These are phyloP conservation scores for Lasiodiplodia sp. DNA, from an alignment of 2,329 filamentous ascomycete genomes.

Conservation along the genomic window DNA sequence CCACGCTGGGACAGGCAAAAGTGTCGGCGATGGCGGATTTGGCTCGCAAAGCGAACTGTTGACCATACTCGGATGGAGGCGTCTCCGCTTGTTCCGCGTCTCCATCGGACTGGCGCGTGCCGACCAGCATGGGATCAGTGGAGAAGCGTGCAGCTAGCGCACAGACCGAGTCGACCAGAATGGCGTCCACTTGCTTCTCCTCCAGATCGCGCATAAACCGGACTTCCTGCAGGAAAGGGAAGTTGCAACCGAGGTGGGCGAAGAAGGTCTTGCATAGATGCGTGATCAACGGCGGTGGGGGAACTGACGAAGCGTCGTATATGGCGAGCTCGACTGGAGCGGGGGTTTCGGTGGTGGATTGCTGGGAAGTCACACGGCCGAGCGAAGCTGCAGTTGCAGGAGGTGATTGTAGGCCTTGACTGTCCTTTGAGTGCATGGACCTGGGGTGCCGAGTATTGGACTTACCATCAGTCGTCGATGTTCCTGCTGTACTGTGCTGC, in stretches of 20 bases:
- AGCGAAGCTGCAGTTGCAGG: slow-evolving; percentile 18
- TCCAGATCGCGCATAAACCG: slow-evolving; percentile 78
- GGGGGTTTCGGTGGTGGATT: slow-evolving; percentile 48
- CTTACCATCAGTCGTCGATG: slow-evolving; percentile 57
- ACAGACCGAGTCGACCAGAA: slow-evolving; percentile 86
- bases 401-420: slow-evolving; percentile 43
- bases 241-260: slow-evolving; percentile 81
- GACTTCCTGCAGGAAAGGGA: slow-evolving; percentile 78
- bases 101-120: slow-evolving; percentile 40
- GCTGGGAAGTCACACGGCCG: slow-evolving; percentile 33
- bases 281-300: slow-evolving; percentile 77
- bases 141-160: slow-evolving; percentile 84
- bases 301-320: slow-evolving; percentile 77
- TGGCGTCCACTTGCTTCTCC: slow-evolving; percentile 82
- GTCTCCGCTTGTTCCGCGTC: slow-evolving; percentile 36
- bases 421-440: slow-evolving; percentile 27
- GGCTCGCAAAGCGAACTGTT: slow-evolving; percentile 80
- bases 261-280: slow-evolving; percentile 84
- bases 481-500: slow-evolving; percentile 65
- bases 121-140: slow-evolving; percentile 59
- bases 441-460: neutral
- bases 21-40: slow-evolving; percentile 84
- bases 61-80: slow-evolving; percentile 71
- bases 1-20: slow-evolving; percentile 81
- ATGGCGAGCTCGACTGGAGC: slow-evolving; percentile 63